Conservation (phyloP, 2,329 filamentous ascomycete species). For the Septoria linicola region DNA sequence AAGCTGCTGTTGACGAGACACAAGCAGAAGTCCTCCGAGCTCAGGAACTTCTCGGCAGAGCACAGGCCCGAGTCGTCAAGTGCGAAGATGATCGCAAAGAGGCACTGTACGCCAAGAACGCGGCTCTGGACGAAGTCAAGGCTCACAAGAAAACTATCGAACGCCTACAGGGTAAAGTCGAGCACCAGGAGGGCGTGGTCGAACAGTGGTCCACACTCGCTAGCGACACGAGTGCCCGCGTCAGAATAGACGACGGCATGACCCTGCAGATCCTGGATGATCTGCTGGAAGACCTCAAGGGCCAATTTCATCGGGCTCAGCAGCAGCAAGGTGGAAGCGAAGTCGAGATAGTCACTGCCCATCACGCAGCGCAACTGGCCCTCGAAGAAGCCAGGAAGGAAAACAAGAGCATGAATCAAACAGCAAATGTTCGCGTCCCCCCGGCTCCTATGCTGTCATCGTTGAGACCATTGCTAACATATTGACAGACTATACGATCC, state of each 20-base stretch:
- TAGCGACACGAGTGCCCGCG: not conserved
- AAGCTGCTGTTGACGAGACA: constrained; percentile 36
- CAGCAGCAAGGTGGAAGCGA: constrained; percentile 7
- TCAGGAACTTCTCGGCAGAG: constrained; percentile 33
- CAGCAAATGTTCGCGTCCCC: constrained; percentile 42
- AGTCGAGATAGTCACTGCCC: constrained; percentile 8
- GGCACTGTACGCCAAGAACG: constrained; percentile 46
- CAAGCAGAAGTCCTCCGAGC: constrained; percentile 30
- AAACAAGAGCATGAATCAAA: constrained; percentile 27
- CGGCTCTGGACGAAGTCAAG: constrained; percentile 39
- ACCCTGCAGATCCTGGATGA: constrained; percentile 36
- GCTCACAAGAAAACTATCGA: constrained; percentile 35
- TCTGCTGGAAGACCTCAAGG: constrained; percentile 32
- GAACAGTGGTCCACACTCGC: constrained; percentile 18
- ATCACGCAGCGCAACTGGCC: constrained; percentile 9
- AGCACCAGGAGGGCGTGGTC: constrained; percentile 34
- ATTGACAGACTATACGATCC: constrained; percentile 50
- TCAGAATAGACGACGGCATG: constrained; percentile 5
- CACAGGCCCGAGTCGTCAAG: constrained; percentile 34
- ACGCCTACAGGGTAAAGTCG: constrained; percentile 32
- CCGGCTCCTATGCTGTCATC: not conserved
- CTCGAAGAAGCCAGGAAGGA: constrained; percentile 24
- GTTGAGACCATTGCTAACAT: constrained; percentile 15
- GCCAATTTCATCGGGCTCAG: constrained; percentile 7
- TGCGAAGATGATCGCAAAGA: constrained; percentile 37